These are phyloP conservation scores for Plenodomus lindquistii DNA, from an alignment of 2,329 filamentous ascomycete genomes.

Conservation along the genomic window DNA sequence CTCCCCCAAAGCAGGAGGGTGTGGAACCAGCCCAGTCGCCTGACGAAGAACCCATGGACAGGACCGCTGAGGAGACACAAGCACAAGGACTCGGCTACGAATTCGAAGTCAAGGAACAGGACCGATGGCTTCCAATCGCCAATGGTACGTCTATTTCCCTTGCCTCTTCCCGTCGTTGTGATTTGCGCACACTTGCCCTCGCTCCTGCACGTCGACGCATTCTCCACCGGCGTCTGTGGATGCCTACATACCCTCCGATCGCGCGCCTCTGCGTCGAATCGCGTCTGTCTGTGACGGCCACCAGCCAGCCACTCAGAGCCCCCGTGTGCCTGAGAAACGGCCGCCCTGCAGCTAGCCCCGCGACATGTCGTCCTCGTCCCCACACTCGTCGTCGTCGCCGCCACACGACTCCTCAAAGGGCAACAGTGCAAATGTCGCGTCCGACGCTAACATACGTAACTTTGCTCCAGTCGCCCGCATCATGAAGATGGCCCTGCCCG, in stretches of 20 bases:
- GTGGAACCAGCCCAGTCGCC: constrained; percentile 92
- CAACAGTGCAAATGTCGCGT: constrained; percentile 43
- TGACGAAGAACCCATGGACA: constrained; percentile 93
- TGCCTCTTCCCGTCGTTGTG: constrained; percentile 37
- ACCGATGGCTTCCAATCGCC: constrained; percentile 98
- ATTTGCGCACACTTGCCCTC: constrained; percentile 42
- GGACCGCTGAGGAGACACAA: constrained; percentile 77
- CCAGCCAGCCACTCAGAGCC: constrained; percentile 23
- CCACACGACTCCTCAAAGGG: constrained; percentile 32
- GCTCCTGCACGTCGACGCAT: constrained; percentile 45
- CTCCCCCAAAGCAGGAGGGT: constrained; percentile 81
- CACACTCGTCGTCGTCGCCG: constrained; percentile 43
- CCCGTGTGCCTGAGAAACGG: constrained; percentile 38
- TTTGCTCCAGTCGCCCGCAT: constrained; percentile 96
- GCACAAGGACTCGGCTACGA: constrained; percentile 77
- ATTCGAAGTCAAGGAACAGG: constrained; percentile 99
- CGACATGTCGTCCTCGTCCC: constrained; percentile 51
- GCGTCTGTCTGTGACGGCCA: constrained; percentile 35
- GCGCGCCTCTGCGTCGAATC: constrained; percentile 55
- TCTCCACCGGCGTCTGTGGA: constrained; percentile 55
- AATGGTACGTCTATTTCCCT: constrained; percentile 80
- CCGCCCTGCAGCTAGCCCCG: constrained; percentile 45
- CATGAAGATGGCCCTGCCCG: constrained; percentile 96
- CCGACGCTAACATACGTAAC: constrained; percentile 93
- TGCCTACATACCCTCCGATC: constrained; percentile 49